These are phyloP conservation scores for Trifolium fragiferum DNA, from an alignment of 306 rosid genomes.

Conservation along the genomic window DNA sequence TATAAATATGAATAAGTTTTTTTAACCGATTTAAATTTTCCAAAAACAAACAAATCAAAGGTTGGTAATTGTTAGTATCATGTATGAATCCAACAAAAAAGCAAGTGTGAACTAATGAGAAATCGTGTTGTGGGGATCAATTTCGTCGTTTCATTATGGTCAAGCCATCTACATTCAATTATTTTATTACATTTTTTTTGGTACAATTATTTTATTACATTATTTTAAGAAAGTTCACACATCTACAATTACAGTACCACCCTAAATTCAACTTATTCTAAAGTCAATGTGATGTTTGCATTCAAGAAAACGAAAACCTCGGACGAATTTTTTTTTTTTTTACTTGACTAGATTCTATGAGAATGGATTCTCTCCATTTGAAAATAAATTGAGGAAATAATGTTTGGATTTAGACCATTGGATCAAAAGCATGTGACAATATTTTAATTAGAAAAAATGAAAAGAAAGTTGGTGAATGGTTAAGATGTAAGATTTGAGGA, in stretches of 20 bases:
- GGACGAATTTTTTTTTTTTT: not conserved
- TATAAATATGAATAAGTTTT: not conserved
- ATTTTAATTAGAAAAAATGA: too few species aligned
- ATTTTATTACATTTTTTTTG: not conserved
- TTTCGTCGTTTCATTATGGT: not conserved
- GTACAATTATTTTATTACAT: not conserved
- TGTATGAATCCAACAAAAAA: conserved; percentile 34
- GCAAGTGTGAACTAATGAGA: conserved; percentile 28
- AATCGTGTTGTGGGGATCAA: not conserved
- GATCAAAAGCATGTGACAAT: too few species aligned
- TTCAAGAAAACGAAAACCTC: conserved; percentile 19
- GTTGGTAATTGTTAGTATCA: conserved; percentile 31
- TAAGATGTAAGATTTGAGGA: too few species aligned
- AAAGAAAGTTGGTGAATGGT: too few species aligned
- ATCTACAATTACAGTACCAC: not conserved
- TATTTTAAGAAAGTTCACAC: not conserved
- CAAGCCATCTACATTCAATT: conserved; percentile 24
- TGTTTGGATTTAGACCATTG: too few species aligned
- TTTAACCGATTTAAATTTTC: not conserved
- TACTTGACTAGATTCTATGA: not conserved
- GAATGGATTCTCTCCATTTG: too few species aligned
- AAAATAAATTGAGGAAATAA: too few species aligned
- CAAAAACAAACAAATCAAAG: conserved; percentile 24
- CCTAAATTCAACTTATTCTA: not conserved
- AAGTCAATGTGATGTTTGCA: conserved; percentile 1